Evolutionary conservation across 805 yeast species (phyloP).

Genomic region (Hyphopichia homilentoma): DNA sequence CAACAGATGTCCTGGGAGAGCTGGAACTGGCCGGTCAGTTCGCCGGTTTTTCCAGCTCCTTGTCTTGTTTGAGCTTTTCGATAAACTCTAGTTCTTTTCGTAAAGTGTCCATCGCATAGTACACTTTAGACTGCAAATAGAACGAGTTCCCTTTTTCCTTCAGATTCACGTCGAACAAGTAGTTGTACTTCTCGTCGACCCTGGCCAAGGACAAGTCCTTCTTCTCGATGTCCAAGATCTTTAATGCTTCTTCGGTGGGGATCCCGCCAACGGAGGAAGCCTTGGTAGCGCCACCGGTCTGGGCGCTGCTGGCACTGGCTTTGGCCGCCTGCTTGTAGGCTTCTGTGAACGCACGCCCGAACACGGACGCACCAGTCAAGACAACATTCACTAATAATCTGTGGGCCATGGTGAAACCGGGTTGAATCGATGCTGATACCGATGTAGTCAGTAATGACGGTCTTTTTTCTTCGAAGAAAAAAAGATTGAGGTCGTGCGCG

Average conservation of each 20-base stretch:
- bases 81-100: constrained; percentile 69
- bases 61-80: constrained; percentile 38
- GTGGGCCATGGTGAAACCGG: constrained; percentile 67
- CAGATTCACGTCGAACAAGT: constrained; percentile 82
- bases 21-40: too few species aligned
- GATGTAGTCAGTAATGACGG: too few species aligned
- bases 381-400: constrained; percentile 85
- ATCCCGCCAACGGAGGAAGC: constrained; percentile 71
- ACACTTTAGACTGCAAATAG: constrained; percentile 88
- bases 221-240: constrained; percentile 78
- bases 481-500: not conserved
- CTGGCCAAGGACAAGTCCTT: constrained; percentile 52
- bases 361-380: constrained; percentile 92
- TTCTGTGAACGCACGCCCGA: constrained; percentile 94
- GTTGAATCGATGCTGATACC: too few species aligned
- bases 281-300: constrained; percentile 36
- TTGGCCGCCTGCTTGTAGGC: constrained; percentile 97
- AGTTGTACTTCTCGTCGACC: constrained; percentile 68
- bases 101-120: constrained; percentile 89
- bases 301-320: constrained; percentile 73
- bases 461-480: not conserved
- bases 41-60: too few species aligned
- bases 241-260: constrained; percentile 83
- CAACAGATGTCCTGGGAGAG: too few species aligned
- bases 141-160: constrained; percentile 96